Evolutionary conservation across 1,284 basidiomycete genomes (phyloP).

Genomic region (Ustilago sp.): DNA sequence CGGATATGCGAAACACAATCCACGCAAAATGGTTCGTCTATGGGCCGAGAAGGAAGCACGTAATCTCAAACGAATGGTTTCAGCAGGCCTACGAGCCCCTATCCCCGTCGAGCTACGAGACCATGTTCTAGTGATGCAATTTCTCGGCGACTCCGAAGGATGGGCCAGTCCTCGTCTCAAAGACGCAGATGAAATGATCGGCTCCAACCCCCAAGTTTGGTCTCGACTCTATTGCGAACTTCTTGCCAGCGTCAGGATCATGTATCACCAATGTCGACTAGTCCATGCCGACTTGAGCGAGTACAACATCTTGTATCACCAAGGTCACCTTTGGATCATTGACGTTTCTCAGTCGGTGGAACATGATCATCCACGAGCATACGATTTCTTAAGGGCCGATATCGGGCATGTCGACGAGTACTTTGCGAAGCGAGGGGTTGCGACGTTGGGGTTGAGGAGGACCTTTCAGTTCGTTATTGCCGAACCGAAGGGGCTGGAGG

Average conservation of each 20-base stretch:
- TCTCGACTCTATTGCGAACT: conserved; percentile 81
- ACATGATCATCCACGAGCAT: conserved; percentile 90
- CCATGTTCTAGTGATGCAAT: conserved; percentile 96
- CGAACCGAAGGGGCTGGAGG: conserved; percentile 20
- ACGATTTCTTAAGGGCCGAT: conserved; percentile 91
- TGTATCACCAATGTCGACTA: conserved; percentile 90
- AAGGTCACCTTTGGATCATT: conserved; percentile 86
- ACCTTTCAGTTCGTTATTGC: conserved; percentile 77
- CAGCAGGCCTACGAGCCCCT: conserved; percentile 86
- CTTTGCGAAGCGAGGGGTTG: conserved; percentile 79
- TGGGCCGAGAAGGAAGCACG: conserved; percentile 99
- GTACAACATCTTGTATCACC: conserved; percentile 90
- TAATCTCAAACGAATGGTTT: conserved; percentile 85
- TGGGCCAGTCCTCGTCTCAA: conserved; percentile 65
- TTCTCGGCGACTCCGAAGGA: conserved; percentile 76
- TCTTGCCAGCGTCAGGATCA: conserved; percentile 81
- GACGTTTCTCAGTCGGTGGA: conserved; percentile 99
- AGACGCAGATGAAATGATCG: conserved; percentile 64
- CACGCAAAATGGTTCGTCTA: conserved; percentile 96
- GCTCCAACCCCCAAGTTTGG: conserved; percentile 32
- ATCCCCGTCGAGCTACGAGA: conserved; percentile 92
- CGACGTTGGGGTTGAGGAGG: conserved; percentile 81
- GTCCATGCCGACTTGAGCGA: conserved; percentile 98
- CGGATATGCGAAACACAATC: conserved; percentile 91
- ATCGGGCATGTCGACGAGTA: conserved; percentile 93